Evolutionary conservation across 2,329 filamentous ascomycete genomes (phyloP).

Genomic region (Pezicula carpinea): DNA sequence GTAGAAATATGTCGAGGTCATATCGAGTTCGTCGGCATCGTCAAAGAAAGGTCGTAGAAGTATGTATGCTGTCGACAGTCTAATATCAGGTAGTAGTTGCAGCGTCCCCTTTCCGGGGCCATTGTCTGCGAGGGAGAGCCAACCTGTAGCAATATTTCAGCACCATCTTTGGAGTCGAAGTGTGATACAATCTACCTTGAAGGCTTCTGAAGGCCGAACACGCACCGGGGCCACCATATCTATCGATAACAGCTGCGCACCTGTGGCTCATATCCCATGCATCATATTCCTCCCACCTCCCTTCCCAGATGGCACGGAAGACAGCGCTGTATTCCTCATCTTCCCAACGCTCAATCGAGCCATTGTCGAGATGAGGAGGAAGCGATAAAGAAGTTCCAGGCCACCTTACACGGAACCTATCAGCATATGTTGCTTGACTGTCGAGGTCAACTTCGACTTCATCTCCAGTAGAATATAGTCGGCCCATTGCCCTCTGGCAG

Average conservation of each 20-base stretch:
- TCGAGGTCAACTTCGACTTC: constrained; percentile 63
- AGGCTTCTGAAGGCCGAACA: constrained; percentile 65
- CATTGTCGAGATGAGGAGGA: constrained; percentile 67
- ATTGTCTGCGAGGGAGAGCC: constrained; percentile 72
- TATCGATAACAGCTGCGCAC: constrained; percentile 61
- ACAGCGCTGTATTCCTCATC: constrained; percentile 61
- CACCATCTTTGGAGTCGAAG: not conserved
- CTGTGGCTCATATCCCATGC: constrained; percentile 68
- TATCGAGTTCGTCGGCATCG: constrained; percentile 37
- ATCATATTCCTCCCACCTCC: constrained; percentile 70
- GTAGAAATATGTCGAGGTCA: constrained; percentile 57
- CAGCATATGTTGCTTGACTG: constrained; percentile 56
- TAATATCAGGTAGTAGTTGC: constrained; percentile 70
- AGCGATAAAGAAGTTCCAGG: constrained; percentile 48
- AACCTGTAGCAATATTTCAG: constrained; percentile 30
- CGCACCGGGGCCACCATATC: constrained; percentile 74
- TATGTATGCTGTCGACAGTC: constrained; percentile 69
- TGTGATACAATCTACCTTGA: constrained; percentile 33
- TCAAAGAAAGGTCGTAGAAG: constrained; percentile 79
- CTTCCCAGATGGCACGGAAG: constrained; percentile 70
- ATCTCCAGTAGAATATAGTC: constrained; percentile 40
- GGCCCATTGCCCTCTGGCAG: constrained; percentile 55
- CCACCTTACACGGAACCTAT: not conserved
- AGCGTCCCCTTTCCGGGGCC: constrained; percentile 71
- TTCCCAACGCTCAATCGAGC: constrained; percentile 70